Percentiles rank a stretch among this genome's conserved stretches.
phyloP scores from a whole-genome alignment of 1,284 basidiomycete species.

The Hypsizygus ulmarius region DNA sequence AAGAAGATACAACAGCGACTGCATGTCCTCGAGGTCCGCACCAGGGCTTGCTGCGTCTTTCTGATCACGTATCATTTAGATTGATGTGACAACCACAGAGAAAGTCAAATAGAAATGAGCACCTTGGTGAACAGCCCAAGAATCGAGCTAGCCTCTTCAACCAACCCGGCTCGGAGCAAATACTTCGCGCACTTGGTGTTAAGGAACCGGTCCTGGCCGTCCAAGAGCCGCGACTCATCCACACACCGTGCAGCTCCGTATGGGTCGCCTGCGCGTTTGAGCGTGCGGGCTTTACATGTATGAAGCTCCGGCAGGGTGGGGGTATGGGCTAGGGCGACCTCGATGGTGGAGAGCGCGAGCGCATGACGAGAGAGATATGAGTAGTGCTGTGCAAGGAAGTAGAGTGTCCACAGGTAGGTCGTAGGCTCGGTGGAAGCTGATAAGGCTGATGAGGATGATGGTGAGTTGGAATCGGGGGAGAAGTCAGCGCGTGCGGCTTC shows the following conservation, averaged over 20 bases:
- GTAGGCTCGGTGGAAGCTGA: conserved; percentile 66
- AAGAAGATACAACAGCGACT: conserved; percentile 84
- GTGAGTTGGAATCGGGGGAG: conserved; percentile 18
- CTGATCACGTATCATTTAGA: conserved; percentile 34
- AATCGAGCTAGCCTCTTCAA: conserved; percentile 71
- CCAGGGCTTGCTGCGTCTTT: conserved; percentile 81
- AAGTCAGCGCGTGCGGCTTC: conserved; percentile 49
- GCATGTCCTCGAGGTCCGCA: conserved; percentile 93
- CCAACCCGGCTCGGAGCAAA: conserved; percentile 75
- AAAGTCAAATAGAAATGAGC: conserved; percentile 15
- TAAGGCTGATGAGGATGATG: conserved; percentile 27
- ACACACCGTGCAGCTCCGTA: conserved; percentile 74
- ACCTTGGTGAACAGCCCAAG: conserved; percentile 90
- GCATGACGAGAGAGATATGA: conserved; percentile 58
- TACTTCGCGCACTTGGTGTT: conserved; percentile 97
- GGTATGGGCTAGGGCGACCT: conserved; percentile 76
- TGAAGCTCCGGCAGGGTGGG: conserved; percentile 93
- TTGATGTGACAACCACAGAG: too few relatives aligned
- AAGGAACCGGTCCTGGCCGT: conserved; percentile 94
- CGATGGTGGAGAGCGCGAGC: conserved; percentile 67
- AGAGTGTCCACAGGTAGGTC: conserved; percentile 91
- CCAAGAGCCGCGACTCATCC: conserved; percentile 83
- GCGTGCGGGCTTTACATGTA: conserved; percentile 79
- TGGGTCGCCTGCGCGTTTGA: conserved; percentile 87
- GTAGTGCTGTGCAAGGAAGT: conserved; percentile 93